Base-by-base conservation (phyloP, 2,329 filamentous ascomycete genomes). In the Purpureocillium takamizusanense region DNA sequence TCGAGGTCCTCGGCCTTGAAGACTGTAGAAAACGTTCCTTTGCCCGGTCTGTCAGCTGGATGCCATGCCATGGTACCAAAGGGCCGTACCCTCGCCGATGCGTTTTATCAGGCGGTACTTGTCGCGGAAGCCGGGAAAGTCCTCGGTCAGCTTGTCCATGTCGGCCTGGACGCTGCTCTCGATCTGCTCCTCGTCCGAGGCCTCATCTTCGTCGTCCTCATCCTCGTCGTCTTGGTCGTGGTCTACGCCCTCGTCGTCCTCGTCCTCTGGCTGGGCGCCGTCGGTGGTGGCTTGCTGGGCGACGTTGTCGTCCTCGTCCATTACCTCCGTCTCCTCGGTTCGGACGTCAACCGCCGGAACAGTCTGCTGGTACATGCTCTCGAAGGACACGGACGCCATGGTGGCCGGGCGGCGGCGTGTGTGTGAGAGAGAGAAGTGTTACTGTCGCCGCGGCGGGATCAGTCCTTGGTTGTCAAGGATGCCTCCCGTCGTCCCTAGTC, bases 21-120 rank as follows among this genome's bases (percentile, higher is more conserved):
- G 11, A 98, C 92, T 2, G 92, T 97, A 1, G 92, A 97, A 58
- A 98, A 98, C 2, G 92, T 98, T 41, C 92, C 88, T 95, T 47
- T 16, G 16, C 28, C n/a, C 15, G 27, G 36, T 6, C 23, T n/a
- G 30, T 32, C 29, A 35, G 17, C 17, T 23, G 37, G 25, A 12
- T 17, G 31, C 13, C 31, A 32, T 33, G 31, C 11, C 31, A 23
- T 13, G 12, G 8, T 5, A 13, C 28, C 28, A 28, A 16, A 25
- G 38, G 6, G 25, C 50, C 54, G 40, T 63, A 89, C 88, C 92
- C 75, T 98, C 92, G 54, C 92, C 92, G 54, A 98, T 98, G 45
- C 90, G 83, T 63, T 95, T 95, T 57, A 98, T 92, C 39, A 98
- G 66, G 38, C 89, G 81, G 62, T 90, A 98, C 41, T 82, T 79